phyloP scores from a whole-genome alignment of 306 rosid genomes.

The Vigna trinervia region DNA sequence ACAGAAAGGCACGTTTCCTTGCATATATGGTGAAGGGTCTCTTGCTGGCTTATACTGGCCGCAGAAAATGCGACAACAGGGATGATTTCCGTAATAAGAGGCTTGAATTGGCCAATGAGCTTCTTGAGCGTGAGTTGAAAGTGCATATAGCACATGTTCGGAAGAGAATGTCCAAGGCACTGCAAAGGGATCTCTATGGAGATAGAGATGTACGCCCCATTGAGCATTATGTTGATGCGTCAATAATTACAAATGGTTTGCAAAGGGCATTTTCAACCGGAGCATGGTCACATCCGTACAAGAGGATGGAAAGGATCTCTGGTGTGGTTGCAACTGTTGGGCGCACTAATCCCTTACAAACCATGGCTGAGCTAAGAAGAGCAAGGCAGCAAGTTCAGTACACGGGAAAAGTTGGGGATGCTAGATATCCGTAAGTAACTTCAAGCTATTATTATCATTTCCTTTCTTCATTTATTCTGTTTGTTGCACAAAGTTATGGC shows the following conservation, averaged over 20 bases:
- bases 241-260: slow-evolving; percentile 91
- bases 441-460: slow-evolving; percentile 18
- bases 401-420: slow-evolving; percentile 97
- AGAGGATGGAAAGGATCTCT: slow-evolving; percentile 86
- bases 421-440: slow-evolving; percentile 94
- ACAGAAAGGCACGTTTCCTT: slow-evolving; percentile 78
- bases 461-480: slow-evolving; percentile 2
- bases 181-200: slow-evolving; percentile 91
- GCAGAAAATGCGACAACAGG: slow-evolving; percentile 78
- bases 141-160: slow-evolving; percentile 88
- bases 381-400: slow-evolving; percentile 95
- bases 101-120: slow-evolving; percentile 86
- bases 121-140: slow-evolving; percentile 87
- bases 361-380: slow-evolving; percentile 85
- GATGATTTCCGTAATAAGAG: slow-evolving; percentile 93
- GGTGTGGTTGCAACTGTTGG: slow-evolving; percentile 92
- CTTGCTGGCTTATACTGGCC: slow-evolving; percentile 73
- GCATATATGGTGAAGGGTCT: slow-evolving; percentile 96
- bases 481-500: background rate
- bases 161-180: slow-evolving; percentile 75
- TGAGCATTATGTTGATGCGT: slow-evolving; percentile 90
- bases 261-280: slow-evolving; percentile 97
- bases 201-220: slow-evolving; percentile 69
- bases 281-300: slow-evolving; percentile 95
- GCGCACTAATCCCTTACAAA: slow-evolving; percentile 90